Base-by-base conservation (phyloP, 306 rosid genomes). In the Gillenia trifoliata region DNA sequence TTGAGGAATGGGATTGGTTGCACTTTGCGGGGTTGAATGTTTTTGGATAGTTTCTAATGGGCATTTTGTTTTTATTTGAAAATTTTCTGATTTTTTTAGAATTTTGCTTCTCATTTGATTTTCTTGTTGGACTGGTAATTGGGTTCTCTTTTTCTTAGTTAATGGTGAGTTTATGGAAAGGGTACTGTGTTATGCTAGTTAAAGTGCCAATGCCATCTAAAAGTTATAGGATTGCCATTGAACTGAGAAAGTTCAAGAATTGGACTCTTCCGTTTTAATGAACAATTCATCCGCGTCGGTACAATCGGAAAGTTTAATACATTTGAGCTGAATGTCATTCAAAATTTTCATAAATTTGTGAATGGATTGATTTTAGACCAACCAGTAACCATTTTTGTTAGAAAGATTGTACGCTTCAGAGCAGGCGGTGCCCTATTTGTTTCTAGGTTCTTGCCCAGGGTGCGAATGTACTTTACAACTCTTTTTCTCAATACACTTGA, bases 31-130 rank as follows among this genome's bases (percentile, higher is more conserved):
- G 64, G 22, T 79, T 29, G 45, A 66, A 36, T 80, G 49, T 40
- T 65, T 47, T 34, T 8, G 72, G 62, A 54, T 17, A 29, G 68
- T 76, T 67, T 68, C 84, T n/a, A 34, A 34, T 41, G 74, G 62
- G 68, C 40, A 66, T 49, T 75, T 56, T 57, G 67, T 52, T 20
- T 75, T 64, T 56, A 10, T n/a, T 10, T 17, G 31, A 38, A 56
- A 38, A 56, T 54, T n/a, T 30, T 30, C 47, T 49, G 69, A 66
- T 68, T 22, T 64, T 5, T 26, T 4, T 52, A 33, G 43, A 12
- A n/a, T 68, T 34, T 19, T 62, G 10, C 13, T 61, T 64, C 9
- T 64, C 15, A 20, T 75, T 30, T 40, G 28, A 23, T 55, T 68
- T 23, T 60, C 64, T 61, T 69, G 73, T n/a, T 64, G 57, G 75